Conservation (phyloP, 352 stramenopile species). For the Thalassiosira exigua region DNA sequence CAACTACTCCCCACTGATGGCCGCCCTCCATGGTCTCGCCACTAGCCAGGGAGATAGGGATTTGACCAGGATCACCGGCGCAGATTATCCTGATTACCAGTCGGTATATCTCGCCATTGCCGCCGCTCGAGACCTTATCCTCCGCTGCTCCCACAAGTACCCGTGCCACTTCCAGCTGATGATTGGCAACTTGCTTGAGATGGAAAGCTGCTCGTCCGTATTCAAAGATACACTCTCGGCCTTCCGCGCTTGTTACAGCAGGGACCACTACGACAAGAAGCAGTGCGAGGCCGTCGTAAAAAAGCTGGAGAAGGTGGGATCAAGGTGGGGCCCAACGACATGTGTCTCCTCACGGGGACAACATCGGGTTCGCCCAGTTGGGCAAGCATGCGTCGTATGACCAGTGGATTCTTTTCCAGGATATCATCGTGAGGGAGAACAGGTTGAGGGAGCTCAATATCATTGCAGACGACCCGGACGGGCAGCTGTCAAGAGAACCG, state of each 20-base stretch:
- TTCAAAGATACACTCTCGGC: conserved; percentile 16
- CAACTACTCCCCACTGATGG: conserved; percentile 15
- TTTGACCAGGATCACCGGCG: conserved; percentile 17
- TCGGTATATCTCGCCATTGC: conserved; percentile 26
- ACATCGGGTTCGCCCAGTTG: conserved; percentile 19
- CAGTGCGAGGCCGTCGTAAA: conserved; percentile 11
- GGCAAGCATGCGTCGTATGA: conserved; percentile 6
- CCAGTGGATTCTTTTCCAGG: conserved; percentile 25
- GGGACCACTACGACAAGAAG: conserved; percentile 3
- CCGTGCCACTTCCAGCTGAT: conserved; percentile 28
- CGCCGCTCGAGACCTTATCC: conserved; percentile 15
- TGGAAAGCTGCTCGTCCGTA: neutral
- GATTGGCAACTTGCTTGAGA: conserved; percentile 16
- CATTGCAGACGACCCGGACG: neutral
- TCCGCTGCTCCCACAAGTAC: conserved; percentile 2
- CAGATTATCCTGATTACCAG: conserved; percentile 8
- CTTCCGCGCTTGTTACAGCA: conserved; percentile 9
- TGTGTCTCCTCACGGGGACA: conserved; percentile 22
- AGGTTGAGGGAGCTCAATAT: conserved; percentile 3
- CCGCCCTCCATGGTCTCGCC: neutral
- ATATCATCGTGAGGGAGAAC: conserved; percentile 14
- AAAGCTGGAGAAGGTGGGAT: neutral
- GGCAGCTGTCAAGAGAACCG: conserved; percentile 5
- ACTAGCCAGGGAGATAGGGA: conserved; percentile 7
- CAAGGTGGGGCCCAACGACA: neutral